These are phyloP conservation scores for Thraustotheca clavata DNA, from an alignment of 352 stramenopile species.

Conservation along the genomic window DNA sequence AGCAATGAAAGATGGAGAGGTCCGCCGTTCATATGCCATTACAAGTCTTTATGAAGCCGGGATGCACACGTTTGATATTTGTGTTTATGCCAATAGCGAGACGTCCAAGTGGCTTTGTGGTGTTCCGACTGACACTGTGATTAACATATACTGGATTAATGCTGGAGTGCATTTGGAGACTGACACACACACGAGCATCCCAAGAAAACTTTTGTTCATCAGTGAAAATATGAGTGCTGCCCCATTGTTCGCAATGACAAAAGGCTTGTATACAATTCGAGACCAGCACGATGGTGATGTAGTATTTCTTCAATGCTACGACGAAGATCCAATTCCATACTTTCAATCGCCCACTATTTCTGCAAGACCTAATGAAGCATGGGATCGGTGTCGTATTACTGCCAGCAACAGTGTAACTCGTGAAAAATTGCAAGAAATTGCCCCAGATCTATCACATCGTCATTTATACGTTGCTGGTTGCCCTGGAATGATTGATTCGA, in stretches of 20 bases:
- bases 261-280: neutral
- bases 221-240: slow-evolving; percentile 2
- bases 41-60: neutral
- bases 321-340: neutral
- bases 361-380: neutral
- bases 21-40: neutral
- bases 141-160: slow-evolving; percentile 14
- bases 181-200: slow-evolving; percentile 1
- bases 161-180: slow-evolving; percentile 8
- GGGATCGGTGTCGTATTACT: neutral
- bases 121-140: neutral
- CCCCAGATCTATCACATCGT: neutral
- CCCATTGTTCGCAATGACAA: slow-evolving; percentile 11
- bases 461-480: neutral
- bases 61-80: slow-evolving; percentile 6
- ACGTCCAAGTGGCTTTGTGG: slow-evolving; percentile 4
- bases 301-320: neutral
- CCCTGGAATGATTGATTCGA: neutral
- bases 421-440: neutral
- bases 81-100: neutral
- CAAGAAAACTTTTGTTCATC: neutral
- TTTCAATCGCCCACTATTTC: no score
- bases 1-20: neutral
- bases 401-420: neutral
- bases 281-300: slow-evolving; percentile 6